Base-by-base conservation (phyloP, 306 rosid genomes). In the Lathyrus aphaca region DNA sequence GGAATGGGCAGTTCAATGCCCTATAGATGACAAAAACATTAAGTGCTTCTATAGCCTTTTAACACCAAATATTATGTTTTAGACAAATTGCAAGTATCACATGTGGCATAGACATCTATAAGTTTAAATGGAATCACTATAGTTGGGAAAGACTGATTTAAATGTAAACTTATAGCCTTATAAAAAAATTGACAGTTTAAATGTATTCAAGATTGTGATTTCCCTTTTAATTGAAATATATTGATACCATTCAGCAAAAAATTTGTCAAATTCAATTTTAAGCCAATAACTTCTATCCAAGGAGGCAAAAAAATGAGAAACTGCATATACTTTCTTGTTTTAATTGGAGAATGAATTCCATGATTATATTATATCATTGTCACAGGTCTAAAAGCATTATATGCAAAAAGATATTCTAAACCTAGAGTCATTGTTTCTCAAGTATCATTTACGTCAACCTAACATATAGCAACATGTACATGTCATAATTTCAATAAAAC, bases 371-470 rank as follows among this genome's bases (percentile, higher is more conserved):
- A 57, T 32, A 35, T 55, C 25, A 10, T 5, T 46, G 35, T 25
- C 60, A 13, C 39, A 15, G n/a, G 16, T n/a, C n/a, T n/a, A n/a
- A n/a, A n/a, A n/a, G n/a, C n/a, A n/a, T n/a, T n/a, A n/a, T n/a
- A n/a, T n/a, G n/a, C n/a, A n/a, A n/a, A n/a, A 19, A 46, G 74
- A 67, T 67, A 49, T 58, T 59, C 38, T 16, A 48, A 58, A 67
- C 25, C 42, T 58, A 54, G 4, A 25, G 16, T 54, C 13, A 21
- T 17, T 3, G 4, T 16, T 17, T 49, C 27, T 17, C 13, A 3
- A 17, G 56, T 49, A 49, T 49, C 27, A 49, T 49, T 49, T 17
- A 3, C 17, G 50, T 17, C 54, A 46, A 61, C 61, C 54, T 39
- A 48, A 50, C 48, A 39, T 60, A 10, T 68, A 39, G 19, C 45